These are phyloP conservation scores for Echinosophora koreensis DNA, from an alignment of 306 rosid species.

Conservation along the genomic window DNA sequence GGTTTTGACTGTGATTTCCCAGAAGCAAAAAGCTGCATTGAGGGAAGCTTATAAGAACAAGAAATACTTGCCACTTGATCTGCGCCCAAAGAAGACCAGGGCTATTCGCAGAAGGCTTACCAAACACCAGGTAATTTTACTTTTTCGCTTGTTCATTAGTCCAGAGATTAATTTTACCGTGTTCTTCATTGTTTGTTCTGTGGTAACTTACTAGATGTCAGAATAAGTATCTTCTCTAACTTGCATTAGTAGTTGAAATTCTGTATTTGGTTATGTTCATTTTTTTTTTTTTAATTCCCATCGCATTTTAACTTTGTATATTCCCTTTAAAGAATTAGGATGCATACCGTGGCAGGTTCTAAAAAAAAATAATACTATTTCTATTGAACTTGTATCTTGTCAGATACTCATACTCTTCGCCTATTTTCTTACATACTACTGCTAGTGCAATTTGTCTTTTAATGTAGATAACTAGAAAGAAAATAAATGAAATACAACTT, in stretches of 20 bases:
- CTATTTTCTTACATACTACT: too few relatives aligned
- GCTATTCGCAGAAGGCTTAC: slow-evolving; percentile 95
- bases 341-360: neutral
- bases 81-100: slow-evolving; percentile 98
- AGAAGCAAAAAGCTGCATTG: slow-evolving; percentile 90
- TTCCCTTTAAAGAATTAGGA: neutral
- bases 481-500: neutral
- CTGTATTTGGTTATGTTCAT: neutral
- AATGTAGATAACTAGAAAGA: too few relatives aligned
- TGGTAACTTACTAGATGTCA: neutral
- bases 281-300: too few relatives aligned
- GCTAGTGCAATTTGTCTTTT: neutral
- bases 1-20: slow-evolving; percentile 94
- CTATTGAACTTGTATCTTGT: neutral
- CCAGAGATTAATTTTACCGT: neutral
- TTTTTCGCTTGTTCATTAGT: neutral
- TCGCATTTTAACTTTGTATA: neutral
- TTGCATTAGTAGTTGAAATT: neutral
- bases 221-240: neutral
- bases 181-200: neutral
- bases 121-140: slow-evolving; percentile 82
- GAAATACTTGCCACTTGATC: slow-evolving; percentile 94
- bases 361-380: neutral
- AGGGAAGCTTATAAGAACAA: slow-evolving; percentile 91
- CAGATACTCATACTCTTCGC: neutral